These are phyloP conservation scores for Sphagnurus paluster DNA, from an alignment of 1,284 basidiomycete genomes.

Conservation along the genomic window DNA sequence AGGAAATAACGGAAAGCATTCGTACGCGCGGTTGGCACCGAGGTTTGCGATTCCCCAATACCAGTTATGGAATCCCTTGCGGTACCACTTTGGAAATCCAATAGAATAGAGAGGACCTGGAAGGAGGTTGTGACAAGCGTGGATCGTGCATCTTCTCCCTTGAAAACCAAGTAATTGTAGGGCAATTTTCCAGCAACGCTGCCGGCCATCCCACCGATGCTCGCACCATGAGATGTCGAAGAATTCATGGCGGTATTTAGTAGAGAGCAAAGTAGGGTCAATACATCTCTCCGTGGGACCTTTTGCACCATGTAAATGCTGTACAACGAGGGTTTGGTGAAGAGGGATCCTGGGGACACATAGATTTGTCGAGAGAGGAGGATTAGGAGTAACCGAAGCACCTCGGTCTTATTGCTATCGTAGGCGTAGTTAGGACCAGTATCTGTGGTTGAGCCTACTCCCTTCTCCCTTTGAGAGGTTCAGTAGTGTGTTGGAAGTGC, in stretches of 20 bases:
- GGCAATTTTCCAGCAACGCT: conserved; percentile 71
- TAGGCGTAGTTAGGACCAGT: conserved; percentile 65
- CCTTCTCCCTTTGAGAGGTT: conserved; percentile 78
- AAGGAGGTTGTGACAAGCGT: conserved; percentile 72
- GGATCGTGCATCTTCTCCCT: conserved; percentile 75
- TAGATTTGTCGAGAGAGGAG: conserved; percentile 89
- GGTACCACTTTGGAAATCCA: conserved; percentile 81
- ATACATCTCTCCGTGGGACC: conserved; percentile 75
- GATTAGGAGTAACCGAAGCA: conserved; percentile 81
- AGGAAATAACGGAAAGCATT: conserved; percentile 91
- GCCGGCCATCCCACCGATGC: conserved; percentile 63
- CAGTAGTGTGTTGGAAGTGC: conserved; percentile 3
- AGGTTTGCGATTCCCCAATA: conserved; percentile 42
- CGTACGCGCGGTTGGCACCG: conserved; percentile 63
- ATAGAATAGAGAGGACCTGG: conserved; percentile 72
- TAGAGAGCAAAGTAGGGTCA: conserved; percentile 88
- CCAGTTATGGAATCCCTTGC: conserved; percentile 53
- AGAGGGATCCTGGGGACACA: conserved; percentile 66
- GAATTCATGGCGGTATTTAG: conserved; percentile 87
- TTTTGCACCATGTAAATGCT: conserved; percentile 78
- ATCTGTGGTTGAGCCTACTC: conserved; percentile 80
- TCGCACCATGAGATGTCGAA: conserved; percentile 43
- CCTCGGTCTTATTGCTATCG: conserved; percentile 84
- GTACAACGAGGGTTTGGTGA: conserved; percentile 71
- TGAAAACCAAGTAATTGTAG: conserved; percentile 89